Base-by-base conservation (phyloP, 305 asterid species). In the Fraxinus platypoda region DNA sequence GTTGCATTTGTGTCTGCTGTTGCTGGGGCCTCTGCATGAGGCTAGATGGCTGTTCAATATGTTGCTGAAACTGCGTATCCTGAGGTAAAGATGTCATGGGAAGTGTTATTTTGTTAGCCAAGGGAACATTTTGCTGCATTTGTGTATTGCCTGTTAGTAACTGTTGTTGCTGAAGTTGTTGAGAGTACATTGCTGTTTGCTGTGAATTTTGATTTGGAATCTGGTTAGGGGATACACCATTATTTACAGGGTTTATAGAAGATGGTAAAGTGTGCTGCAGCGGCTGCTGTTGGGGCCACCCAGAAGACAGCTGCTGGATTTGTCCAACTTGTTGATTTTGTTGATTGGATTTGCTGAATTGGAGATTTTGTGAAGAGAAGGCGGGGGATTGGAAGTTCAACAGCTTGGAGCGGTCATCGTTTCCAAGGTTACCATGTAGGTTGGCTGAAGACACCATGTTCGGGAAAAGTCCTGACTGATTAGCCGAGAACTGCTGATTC, bases 381-480 rank as follows among this genome's bases (percentile, higher is more conserved):
- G 87, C 82, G 2, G 98, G 97, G 75, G 94, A 86, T 83, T 94
- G 97, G 83, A 95, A 95, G 89, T 83, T 94, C 88, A 94, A 80
- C 52, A 93, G 88, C 86, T 93, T 93, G 46, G 98, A 89, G 54
- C 84, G 95, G 79, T 95, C 97, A 37, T 91, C 94, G 0, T 81
- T 26, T 49, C 87, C 80, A 30, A 88, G 80, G 87, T 84, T 89
- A 82, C 85, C 80, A 37, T 84, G 90, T n/a, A 88, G 62, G 74
- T 83, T 87, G 72, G 81, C 52, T 15, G 90, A 80, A 72, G 89
- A 54, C 76, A 80, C 83, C 87, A 86, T 81, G 86, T 85, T 87
- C 6, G 94, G 90, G 28, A 84, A 84, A 34, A 88, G 25, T 11
- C 91, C 92, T 3, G 94, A 66, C 52, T 92, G 97, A 83, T 90